Evolutionary conservation across 805 yeast genomes (phyloP), one percentile per base, ranked within the genome.

Genomic region (Barnettozyma botsteinii): DNA sequence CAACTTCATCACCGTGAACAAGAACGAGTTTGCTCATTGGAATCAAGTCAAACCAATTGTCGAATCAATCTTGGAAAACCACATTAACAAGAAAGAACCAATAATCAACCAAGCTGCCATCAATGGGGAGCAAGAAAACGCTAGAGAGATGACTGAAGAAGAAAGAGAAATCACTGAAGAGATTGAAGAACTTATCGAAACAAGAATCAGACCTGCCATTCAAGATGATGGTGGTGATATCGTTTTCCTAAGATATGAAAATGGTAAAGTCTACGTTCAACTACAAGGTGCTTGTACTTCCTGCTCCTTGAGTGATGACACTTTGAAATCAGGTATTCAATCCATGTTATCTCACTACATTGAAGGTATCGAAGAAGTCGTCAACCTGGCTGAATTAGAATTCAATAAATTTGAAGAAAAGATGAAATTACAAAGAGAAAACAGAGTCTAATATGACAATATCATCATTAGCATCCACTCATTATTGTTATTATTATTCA

Each of bases 151-250:
- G 49, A 50, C 57, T 10, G 95, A 82, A 35, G 85, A 79, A 36
- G 88, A 83, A 42, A 70, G 74, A 39, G 98, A 91, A 62, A 76
- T 87, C 2, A 83, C 87, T 32, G 79, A 85, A 23, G 83, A 89
- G 83, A 87, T 93, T 55, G 85, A 87, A 52, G 98, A 93, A 57
- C 71, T 93, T 41, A 81, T 94, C 41, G 94, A 85, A 45, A 93
- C 98, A 2, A 79, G 97, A 58, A 89, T 93, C 37, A 80, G 96
- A 56, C 99, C 99, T 1, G 96, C 98, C 1, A 88, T 93, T 42
- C 95, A 88, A 65, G 99, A 93, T 55, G 99, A 93, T 56, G 99
- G 99, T 47, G 99, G 99, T 25, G 98, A 93, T 57, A 81, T 93
- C 46, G 89, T 86, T 52, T 94, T 79, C 60, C 74, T 85, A 43